Base-by-base conservation (phyloP, 2,329 filamentous ascomycete species). In the Magnaporthales sp. region DNA sequence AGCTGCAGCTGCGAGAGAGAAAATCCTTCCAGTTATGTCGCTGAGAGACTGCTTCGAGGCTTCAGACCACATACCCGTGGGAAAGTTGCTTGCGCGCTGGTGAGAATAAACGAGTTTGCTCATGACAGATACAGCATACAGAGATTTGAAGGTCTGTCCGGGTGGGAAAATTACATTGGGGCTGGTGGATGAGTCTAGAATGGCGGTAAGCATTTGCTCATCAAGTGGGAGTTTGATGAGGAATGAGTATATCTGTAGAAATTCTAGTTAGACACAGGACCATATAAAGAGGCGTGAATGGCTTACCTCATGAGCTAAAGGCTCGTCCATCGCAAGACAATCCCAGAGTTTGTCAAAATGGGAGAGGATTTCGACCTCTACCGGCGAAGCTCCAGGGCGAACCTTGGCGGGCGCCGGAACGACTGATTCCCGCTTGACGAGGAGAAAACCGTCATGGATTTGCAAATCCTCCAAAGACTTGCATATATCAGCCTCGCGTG, bases 311-410 rank as follows among this genome's bases (percentile, higher is more conserved):
- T 84, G 81, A 7, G 91, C 88, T 58, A 92, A 79, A 64, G 80
- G 81, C 67, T 93, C 88, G 61, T 91, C 85, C 78, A 93, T 85
- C 69, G 88, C 87, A 66, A 98, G 82, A 72, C 94, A 90, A 60
- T 87, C 85, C 83, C 95, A 97, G 27, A 99, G 79, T 68, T 94
- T 88, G 66, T 91, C 85, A 72, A 97, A 96, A 75, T 96, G 91
- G 67, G 88, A 84, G 70, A 95, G 80, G 26, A 98, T 88, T 71
- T 94, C 91, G 13, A 86, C 83, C 74, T 98, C 92, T 2, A 98
- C 83, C 46, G 79, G 84, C 69, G 80, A 88, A 62, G 80, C 84
- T 64, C 79, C 86, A 65, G 77, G 82, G 68, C 80, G 81, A 65
- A 83, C 77, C 31, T 80, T 73, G 69, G 80, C 71, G 67, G 80